Evolutionary conservation across 2,329 filamentous ascomycete species (phyloP).

Genomic region (Leptographium radiaticola): DNA sequence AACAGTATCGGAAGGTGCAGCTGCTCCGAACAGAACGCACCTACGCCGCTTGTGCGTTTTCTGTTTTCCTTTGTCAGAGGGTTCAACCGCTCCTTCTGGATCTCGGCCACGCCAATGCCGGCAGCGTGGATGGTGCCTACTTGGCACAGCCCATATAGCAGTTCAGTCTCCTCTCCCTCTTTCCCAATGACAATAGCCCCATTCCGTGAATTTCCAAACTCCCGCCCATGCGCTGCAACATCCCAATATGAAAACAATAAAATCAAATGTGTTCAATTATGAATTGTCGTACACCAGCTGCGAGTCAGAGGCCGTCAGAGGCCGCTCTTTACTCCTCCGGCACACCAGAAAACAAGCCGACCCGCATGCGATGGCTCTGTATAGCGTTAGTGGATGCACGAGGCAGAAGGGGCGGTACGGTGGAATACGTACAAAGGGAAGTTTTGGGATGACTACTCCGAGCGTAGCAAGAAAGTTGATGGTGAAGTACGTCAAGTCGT

Average conservation of each 20-base stretch:
- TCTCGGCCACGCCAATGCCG: background rate
- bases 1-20: background rate
- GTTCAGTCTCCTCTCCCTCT: background rate
- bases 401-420: background rate
- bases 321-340: slow-evolving; percentile 38
- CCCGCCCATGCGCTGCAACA: slow-evolving; percentile 8
- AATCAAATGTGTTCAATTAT: background rate
- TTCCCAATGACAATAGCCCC: slow-evolving; percentile 1
- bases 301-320: background rate
- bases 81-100: background rate
- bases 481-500: slow-evolving; percentile 90
- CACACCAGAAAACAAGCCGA: slow-evolving; percentile 58
- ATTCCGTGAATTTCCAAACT: slow-evolving; percentile 8
- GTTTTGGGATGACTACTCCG: slow-evolving; percentile 87
- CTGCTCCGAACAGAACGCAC: background rate
- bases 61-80: background rate
- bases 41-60: background rate
- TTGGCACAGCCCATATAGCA: background rate
- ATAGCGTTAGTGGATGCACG: slow-evolving; percentile 14
- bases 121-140: background rate
- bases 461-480: slow-evolving; percentile 93
- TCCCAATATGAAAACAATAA: background rate
- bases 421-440: slow-evolving; percentile 63
- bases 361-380: slow-evolving; percentile 66
- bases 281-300: background rate